These are phyloP conservation scores for Artemisia annua DNA, from an alignment of 129 eudicot genomes.

Conservation along the genomic window DNA sequence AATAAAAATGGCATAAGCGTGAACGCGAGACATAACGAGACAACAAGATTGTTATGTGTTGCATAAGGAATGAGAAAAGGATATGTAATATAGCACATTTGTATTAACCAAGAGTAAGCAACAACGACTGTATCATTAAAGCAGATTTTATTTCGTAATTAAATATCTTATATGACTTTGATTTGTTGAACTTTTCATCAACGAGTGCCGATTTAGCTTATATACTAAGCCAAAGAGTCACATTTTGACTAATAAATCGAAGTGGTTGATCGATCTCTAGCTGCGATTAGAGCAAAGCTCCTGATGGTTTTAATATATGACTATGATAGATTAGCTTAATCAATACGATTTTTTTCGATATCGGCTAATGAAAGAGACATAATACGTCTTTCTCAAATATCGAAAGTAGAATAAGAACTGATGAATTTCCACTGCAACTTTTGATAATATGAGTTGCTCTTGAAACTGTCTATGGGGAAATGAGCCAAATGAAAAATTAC, in stretches of 20 bases:
- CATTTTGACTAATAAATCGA: not conserved
- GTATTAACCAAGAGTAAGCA: not conserved
- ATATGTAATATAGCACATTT: not conserved
- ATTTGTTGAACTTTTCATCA: not conserved
- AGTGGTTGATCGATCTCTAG: too few relatives aligned
- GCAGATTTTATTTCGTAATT: not conserved
- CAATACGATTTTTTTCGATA: too few relatives aligned
- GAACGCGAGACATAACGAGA: constrained; percentile 1
- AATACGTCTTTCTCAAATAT: too few relatives aligned
- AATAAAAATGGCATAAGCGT: not conserved
- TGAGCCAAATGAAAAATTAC: too few relatives aligned
- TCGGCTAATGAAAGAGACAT: too few relatives aligned
- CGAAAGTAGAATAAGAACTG: too few relatives aligned
- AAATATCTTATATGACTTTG: not conserved
- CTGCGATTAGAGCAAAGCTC: too few relatives aligned
- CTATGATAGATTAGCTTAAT: too few relatives aligned
- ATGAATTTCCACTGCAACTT: too few relatives aligned
- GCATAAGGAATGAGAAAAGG: not conserved
- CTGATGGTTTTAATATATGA: too few relatives aligned
- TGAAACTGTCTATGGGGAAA: too few relatives aligned
- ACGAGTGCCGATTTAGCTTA: not conserved
- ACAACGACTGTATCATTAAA: not conserved
- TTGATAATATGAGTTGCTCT: too few relatives aligned
- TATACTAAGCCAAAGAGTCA: not conserved
- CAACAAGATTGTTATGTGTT: not conserved